Evolutionary conservation across 2,329 filamentous ascomycete species (phyloP).

Genomic region (Fulvia fulva): DNA sequence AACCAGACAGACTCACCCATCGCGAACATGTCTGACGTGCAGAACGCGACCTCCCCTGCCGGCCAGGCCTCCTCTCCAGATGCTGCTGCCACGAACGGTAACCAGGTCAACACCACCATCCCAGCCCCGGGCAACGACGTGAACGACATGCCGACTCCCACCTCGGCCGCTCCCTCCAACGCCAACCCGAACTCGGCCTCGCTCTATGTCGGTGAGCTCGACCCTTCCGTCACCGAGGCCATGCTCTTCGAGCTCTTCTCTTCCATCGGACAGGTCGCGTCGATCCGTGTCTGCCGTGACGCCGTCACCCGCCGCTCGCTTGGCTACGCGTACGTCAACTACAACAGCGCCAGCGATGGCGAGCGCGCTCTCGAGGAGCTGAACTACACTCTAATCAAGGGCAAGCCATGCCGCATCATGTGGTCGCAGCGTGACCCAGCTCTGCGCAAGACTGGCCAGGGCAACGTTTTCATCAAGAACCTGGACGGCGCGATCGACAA

Average conservation of each 20-base stretch:
- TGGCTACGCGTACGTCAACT: slow-evolving; percentile 99
- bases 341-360: slow-evolving; percentile 93
- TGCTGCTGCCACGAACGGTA: slow-evolving; percentile 51
- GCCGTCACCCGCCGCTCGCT: slow-evolving; percentile 97
- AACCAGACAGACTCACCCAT: slow-evolving; percentile 10
- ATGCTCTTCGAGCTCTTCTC: slow-evolving; percentile 99
- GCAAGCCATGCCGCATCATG: slow-evolving; percentile 99
- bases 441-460: slow-evolving; percentile 97
- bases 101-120: slow-evolving; percentile 69
- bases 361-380: slow-evolving; percentile 98
- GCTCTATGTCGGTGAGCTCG: slow-evolving; percentile 97
- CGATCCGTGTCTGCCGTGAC: slow-evolving; percentile 98
- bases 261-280: slow-evolving; percentile 96
- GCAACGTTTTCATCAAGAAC: slow-evolving; percentile 99
- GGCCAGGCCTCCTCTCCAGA: slow-evolving; percentile 68
- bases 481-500: slow-evolving; percentile 98
- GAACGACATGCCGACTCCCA: slow-evolving; percentile 65
- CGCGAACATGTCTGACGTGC: slow-evolving; percentile 39
- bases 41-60: slow-evolving; percentile 51
- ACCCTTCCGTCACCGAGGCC: slow-evolving; percentile 95
- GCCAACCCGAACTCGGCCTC: slow-evolving; percentile 88
- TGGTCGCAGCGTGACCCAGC: slow-evolving; percentile 99
- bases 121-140: slow-evolving; percentile 59
- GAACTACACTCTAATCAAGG: slow-evolving; percentile 99
- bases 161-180: slow-evolving; percentile 61